These are phyloP conservation scores for Athelia sp. DNA, from an alignment of 1,284 basidiomycete species.

Conservation along the genomic window DNA sequence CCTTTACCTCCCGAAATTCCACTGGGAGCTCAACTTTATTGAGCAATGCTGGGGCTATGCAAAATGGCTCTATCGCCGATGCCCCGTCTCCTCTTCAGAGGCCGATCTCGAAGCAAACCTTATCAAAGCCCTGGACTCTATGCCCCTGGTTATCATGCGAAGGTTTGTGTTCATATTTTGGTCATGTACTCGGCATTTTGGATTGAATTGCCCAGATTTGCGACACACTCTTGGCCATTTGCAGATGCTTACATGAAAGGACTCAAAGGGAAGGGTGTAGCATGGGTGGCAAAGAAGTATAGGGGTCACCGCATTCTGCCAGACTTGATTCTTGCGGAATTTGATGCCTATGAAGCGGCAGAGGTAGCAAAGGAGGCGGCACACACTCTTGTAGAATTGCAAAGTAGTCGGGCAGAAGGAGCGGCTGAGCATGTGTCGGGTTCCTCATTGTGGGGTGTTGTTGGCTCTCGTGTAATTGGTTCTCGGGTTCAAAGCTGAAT, in stretches of 20 bases:
- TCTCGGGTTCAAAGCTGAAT: no score
- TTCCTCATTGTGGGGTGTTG: no score
- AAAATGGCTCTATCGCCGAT: neutral
- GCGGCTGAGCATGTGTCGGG: no score
- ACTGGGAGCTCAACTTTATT: conserved; percentile 10
- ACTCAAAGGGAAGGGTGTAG: neutral
- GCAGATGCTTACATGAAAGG: neutral
- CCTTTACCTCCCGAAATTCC: conserved; percentile 2
- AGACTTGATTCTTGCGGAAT: neutral
- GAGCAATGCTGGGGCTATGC: conserved; percentile 3
- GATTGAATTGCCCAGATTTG: neutral
- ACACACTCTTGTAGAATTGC: no score
- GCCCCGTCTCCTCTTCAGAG: neutral
- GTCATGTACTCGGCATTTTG: neutral
- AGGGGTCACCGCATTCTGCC: conserved; percentile 3
- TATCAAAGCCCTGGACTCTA: neutral
- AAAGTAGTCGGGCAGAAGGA: no score
- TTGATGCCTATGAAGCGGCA: neutral
- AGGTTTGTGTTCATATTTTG: neutral
- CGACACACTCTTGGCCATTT: neutral
- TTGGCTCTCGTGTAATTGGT: no score
- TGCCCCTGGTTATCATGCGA: neutral
- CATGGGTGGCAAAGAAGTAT: conserved; percentile 5
- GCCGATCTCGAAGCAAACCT: neutral
- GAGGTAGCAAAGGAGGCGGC: no score